Conservation (phyloP, 2,329 filamentous ascomycete species). For the Chlorencoelia australis region DNA sequence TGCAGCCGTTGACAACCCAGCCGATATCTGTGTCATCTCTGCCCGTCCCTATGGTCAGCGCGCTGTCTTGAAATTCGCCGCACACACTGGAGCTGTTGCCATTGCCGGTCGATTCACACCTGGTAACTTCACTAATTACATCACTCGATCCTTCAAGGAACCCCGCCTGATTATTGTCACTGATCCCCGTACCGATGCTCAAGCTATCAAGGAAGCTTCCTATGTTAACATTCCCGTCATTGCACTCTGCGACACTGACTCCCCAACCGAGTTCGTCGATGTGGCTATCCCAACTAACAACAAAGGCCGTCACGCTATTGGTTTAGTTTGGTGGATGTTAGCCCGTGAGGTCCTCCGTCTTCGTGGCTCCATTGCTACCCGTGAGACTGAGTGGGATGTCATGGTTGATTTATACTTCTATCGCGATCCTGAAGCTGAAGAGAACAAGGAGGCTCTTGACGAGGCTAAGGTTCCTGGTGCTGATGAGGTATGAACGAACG, state of each 20-base stretch:
- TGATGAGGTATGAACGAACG: constrained; percentile 46
- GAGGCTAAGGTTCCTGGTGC: constrained; percentile 76
- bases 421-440: constrained; percentile 98
- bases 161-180: constrained; percentile 98
- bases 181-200: constrained; percentile 97
- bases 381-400: constrained; percentile 96
- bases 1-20: constrained; percentile 97
- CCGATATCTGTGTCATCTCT: constrained; percentile 98
- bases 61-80: constrained; percentile 98
- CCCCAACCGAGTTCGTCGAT: constrained; percentile 98
- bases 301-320: constrained; percentile 99
- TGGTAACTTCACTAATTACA: constrained; percentile 99
- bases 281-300: constrained; percentile 99
- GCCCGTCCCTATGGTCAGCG: constrained; percentile 99
- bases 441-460: constrained; percentile 92
- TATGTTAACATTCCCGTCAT: constrained; percentile 99
- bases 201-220: constrained; percentile 99
- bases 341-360: constrained; percentile 99
- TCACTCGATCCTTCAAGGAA: constrained; percentile 99
- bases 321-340: constrained; percentile 98
- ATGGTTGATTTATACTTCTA: constrained; percentile 99
- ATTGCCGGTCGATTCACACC: constrained; percentile 99
- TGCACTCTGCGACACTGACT: constrained; percentile 97
- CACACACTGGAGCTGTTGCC: constrained; percentile 94
- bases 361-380: constrained; percentile 89